Evolutionary conservation across 768 basidiomycete species (phyloP).

Genomic region (Tricholoma furcatifolium): DNA sequence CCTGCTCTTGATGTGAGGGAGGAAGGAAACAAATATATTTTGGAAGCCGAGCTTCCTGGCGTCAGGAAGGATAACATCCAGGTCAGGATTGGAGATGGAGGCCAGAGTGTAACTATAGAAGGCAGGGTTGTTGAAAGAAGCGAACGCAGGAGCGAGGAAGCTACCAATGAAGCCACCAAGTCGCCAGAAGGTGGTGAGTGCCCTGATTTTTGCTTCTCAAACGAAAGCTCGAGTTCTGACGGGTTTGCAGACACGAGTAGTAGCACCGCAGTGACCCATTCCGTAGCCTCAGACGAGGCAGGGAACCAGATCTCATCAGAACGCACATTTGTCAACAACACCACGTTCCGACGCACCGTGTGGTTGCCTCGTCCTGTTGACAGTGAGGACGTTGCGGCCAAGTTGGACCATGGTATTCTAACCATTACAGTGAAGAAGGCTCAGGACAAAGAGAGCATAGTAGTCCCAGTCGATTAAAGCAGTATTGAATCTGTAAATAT

Average conservation of each 20-base stretch:
- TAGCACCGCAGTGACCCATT: slow-evolving; percentile 17
- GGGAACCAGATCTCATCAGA: slow-evolving; percentile 56
- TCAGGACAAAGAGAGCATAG: slow-evolving; percentile 54
- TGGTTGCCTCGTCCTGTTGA: slow-evolving; percentile 70
- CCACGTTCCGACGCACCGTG: slow-evolving; percentile 66
- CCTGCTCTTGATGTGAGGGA: slow-evolving; percentile 72
- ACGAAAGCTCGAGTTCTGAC: neutral
- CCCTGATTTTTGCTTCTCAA: neutral
- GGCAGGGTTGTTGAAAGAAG: slow-evolving; percentile 45
- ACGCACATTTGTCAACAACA: slow-evolving; percentile 53
- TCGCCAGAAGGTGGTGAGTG: slow-evolving; percentile 7
- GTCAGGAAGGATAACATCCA: slow-evolving; percentile 76
- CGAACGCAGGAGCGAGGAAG: slow-evolving; percentile 11
- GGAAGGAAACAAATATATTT: slow-evolving; percentile 58
- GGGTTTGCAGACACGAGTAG: slow-evolving; percentile 4
- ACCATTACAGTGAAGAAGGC: slow-evolving; percentile 60
- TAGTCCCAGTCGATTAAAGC: slow-evolving; percentile 38
- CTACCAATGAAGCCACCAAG: slow-evolving; percentile 4
- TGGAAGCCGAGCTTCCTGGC: slow-evolving; percentile 79
- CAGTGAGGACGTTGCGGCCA: slow-evolving; percentile 55
- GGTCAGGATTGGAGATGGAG: slow-evolving; percentile 67
- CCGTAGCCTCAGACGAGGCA: slow-evolving; percentile 20
- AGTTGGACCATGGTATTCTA: slow-evolving; percentile 68
- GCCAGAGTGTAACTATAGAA: slow-evolving; percentile 70
- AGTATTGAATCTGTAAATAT: neutral